Base-by-base conservation (phyloP, 495 filamentous ascomycete genomes). In the Daldinia caldariorum region DNA sequence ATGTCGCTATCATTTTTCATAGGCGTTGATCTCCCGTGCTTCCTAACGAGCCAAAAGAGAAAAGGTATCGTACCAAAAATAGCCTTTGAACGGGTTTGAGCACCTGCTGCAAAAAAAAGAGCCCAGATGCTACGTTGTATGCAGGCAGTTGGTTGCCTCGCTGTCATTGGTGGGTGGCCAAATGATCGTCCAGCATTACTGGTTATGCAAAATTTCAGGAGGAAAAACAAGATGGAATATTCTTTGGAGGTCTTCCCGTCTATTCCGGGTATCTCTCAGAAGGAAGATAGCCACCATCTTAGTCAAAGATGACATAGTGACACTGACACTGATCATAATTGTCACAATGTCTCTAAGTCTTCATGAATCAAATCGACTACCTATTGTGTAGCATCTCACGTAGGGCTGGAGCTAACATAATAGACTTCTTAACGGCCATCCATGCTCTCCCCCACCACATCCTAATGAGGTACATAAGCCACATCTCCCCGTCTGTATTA, bases 101-200 rank as follows among this genome's bases (percentile, higher is more conserved):
- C 49, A 34, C 47, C 47, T 67, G 35, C 56, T 8, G 38, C 34
- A 35, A 35, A 26, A 26, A 60, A n/a, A n/a, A n/a, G 54, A 60
- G 59, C 59, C 65, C 59, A 67, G 47, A 65, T 72, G 69, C 61
- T 72, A 72, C 69, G 69, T 72, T 60, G 69, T 68, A 72, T 72
- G 54, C 65, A 72, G 63, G 56, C 51, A 45, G 37, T 62, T 72
- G 63, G 63, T 57, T 60, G 54, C 55, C 58, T 54, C 22, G 34
- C 16, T 50, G 20, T 60, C 56, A 72, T 72, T 72, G 69, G 69
- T 58, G 18, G 38, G 35, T 47, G 39, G 29, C 47, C 31, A 32
- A 67, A 32, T 61, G 64, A 72, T 64, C 64, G 59, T 26, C 60
- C 7, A 67, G 14, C 60, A 51, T 62, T 49, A 29, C 41, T 67